A percentile compares a stretch with the other conserved stretches of the same genome.
phyloP scores from a whole-genome alignment of 202 grass and related monocot species.

The Setaria viridis region DNA sequence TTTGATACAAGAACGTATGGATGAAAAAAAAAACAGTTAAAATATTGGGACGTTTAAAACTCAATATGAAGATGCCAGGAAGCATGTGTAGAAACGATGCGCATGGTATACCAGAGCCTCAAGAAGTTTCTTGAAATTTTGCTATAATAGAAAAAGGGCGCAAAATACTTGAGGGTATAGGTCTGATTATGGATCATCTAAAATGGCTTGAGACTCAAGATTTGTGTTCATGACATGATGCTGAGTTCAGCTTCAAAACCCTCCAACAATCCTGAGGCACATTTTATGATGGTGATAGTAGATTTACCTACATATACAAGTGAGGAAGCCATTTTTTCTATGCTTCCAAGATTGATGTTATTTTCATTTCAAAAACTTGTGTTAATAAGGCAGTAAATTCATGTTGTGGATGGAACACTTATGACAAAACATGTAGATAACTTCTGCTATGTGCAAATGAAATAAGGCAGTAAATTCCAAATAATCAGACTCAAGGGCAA shows the following conservation, averaged over 20 bases:
- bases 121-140: constrained; percentile 4
- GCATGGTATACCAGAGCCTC: neutral
- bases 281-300: constrained; percentile 6
- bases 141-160: neutral
- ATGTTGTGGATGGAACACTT: too few relatives aligned
- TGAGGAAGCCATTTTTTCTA: neutral
- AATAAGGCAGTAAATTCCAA: too few relatives aligned
- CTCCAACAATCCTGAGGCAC: neutral
- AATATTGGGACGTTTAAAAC: too few relatives aligned
- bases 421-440: too few relatives aligned
- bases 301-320: neutral
- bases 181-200: neutral
- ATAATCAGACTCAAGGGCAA: too few relatives aligned
- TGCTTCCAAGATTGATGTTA: neutral
- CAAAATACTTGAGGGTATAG: neutral
- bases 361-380: neutral
- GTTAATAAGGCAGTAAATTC: too few relatives aligned
- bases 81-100: too few relatives aligned
- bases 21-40: too few relatives aligned
- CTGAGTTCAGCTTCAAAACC: constrained; percentile 2
- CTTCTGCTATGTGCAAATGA: too few relatives aligned
- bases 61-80: too few relatives aligned
- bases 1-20: constrained; percentile 25
- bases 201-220: neutral
- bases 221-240: neutral